Conservation (phyloP, 2,329 filamentous ascomycete genomes). For the Fusarium penzigii region DNA sequence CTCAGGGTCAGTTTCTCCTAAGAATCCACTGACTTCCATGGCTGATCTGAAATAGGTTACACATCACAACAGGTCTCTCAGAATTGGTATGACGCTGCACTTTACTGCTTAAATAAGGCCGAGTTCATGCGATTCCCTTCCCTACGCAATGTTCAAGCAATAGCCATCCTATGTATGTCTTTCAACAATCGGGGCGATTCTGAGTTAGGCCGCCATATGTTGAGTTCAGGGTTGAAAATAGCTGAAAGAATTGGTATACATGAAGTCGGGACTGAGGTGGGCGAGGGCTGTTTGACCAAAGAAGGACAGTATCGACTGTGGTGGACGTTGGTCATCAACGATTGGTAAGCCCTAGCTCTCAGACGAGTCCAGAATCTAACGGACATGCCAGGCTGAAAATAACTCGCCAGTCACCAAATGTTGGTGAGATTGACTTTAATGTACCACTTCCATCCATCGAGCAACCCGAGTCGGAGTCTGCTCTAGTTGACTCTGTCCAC, state of each 20-base stretch:
- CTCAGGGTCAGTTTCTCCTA: background rate
- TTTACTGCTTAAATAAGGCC: constrained; percentile 5
- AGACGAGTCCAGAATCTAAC: background rate
- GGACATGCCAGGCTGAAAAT: constrained; percentile 1
- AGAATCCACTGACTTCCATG: background rate
- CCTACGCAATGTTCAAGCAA: constrained; percentile 7
- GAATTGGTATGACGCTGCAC: constrained; percentile 13
- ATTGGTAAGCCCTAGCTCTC: constrained; percentile 2
- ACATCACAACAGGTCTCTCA: background rate
- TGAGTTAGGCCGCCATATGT: background rate
- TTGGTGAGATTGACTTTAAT: constrained; percentile 7
- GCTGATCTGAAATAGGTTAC: background rate
- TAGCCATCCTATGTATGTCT: constrained; percentile 7
- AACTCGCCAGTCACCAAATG: constrained; percentile 4
- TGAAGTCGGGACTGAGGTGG: background rate
- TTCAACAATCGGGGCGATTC: constrained; percentile 1
- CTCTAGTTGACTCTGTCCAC: constrained; percentile 5
- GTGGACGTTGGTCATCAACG: constrained; percentile 15
- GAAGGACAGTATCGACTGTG: constrained; percentile 13
- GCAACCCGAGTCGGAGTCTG: too few relatives aligned
- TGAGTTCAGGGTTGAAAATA: background rate
- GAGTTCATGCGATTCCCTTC: constrained; percentile 5
- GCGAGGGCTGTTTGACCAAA: background rate
- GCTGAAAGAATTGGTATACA: background rate
- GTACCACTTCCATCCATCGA: constrained; percentile 1